These are phyloP conservation scores for Tylopilus sp. DNA, from an alignment of 768 basidiomycete genomes.

Conservation along the genomic window DNA sequence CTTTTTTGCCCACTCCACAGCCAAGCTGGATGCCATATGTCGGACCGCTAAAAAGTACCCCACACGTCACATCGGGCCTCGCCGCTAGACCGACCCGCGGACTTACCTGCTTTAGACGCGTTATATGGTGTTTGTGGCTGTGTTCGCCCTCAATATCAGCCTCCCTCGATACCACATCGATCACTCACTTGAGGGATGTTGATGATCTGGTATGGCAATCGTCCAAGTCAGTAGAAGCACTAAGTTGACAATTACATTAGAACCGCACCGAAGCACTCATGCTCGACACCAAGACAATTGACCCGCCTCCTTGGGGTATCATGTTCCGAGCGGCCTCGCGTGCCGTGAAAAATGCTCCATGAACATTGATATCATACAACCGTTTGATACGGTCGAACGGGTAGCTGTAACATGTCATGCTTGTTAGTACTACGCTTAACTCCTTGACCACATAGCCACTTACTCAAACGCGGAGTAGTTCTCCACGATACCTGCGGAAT, in stretches of 20 bases:
- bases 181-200: conserved; percentile 77
- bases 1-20: conserved; percentile 93
- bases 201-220: conserved; percentile 55
- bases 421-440: not conserved
- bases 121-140: conserved; percentile 94
- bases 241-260: not conserved
- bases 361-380: conserved; percentile 90
- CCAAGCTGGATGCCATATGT: conserved; percentile 90
- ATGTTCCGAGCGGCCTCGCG: conserved; percentile 91
- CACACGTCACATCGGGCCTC: conserved; percentile 1
- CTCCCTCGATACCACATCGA: not conserved
- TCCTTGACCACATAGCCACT: conserved; percentile 39
- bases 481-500: conserved; percentile 68
- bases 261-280: conserved; percentile 83
- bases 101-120: conserved; percentile 84
- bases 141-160: not conserved
- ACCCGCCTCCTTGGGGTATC: conserved; percentile 77
- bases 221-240: conserved; percentile 8
- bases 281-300: conserved; percentile 82
- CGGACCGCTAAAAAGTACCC: conserved; percentile 59
- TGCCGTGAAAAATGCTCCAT: conserved; percentile 94
- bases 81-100: not conserved
- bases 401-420: conserved; percentile 48
- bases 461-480: conserved; percentile 87
- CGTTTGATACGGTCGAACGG: conserved; percentile 81